phyloP scores from a whole-genome alignment of 805 yeast genomes.

The Candida chauliodis region DNA sequence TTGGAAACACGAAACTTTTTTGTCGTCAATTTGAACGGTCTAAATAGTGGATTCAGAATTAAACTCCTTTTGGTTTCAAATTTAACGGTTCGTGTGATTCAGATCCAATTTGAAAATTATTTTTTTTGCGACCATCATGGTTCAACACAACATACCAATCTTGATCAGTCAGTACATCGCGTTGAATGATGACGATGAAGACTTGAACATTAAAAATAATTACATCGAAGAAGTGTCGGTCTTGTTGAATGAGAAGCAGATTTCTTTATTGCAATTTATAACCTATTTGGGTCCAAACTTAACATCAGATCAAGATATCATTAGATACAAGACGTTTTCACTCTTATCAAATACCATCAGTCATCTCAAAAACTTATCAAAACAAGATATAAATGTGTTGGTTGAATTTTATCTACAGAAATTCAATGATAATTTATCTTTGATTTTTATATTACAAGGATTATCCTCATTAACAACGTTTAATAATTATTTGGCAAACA shows the following conservation, averaged over 20 bases:
- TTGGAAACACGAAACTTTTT: neutral
- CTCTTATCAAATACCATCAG: constrained; percentile 39
- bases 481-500: constrained; percentile 42
- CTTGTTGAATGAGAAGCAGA: constrained; percentile 17
- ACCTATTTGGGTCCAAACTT: constrained; percentile 57
- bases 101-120: constrained; percentile 1
- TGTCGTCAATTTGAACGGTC: neutral
- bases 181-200: constrained; percentile 25
- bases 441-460: constrained; percentile 52
- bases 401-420: constrained; percentile 61
- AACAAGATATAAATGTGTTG: constrained; percentile 48
- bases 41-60: too few relatives aligned
- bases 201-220: constrained; percentile 9
- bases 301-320: constrained; percentile 53
- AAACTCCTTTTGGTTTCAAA: too few relatives aligned
- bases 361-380: constrained; percentile 25
- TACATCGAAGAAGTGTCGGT: constrained; percentile 22
- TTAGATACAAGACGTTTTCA: constrained; percentile 45
- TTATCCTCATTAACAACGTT: constrained; percentile 48
- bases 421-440: constrained; percentile 58
- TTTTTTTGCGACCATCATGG: neutral
- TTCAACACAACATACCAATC: constrained; percentile 19
- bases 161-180: constrained; percentile 38
- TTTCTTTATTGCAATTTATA: constrained; percentile 51
- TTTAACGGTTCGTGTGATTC: too few relatives aligned